These are phyloP conservation scores for Nitzschia sp. DNA, from an alignment of 108 stramenopile species.

Conservation along the genomic window DNA sequence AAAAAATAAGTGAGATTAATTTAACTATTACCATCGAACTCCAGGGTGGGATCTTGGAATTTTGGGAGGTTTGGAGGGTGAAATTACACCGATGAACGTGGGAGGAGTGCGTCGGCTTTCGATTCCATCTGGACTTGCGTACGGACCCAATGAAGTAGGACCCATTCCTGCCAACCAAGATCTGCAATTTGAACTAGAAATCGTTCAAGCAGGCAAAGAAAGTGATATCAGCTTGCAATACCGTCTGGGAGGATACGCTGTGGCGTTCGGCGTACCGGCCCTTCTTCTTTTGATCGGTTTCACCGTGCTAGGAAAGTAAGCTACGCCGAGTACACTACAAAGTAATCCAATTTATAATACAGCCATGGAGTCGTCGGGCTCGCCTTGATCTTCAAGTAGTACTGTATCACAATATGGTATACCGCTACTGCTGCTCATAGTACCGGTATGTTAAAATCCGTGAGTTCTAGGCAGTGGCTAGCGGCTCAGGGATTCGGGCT, in stretches of 20 bases:
- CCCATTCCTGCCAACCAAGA: slow-evolving; percentile 27
- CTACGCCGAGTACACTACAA: not conserved
- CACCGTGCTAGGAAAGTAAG: not conserved
- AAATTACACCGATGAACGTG: slow-evolving; percentile 37
- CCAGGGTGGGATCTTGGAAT: slow-evolving; percentile 31
- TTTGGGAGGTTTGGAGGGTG: slow-evolving; percentile 18
- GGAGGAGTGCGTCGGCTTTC: slow-evolving; percentile 26
- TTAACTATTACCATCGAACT: too few relatives aligned
- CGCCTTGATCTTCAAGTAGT: not conserved
- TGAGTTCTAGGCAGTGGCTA: too few relatives aligned
- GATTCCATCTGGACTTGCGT: slow-evolving; percentile 33
- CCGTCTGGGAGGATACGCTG: slow-evolving; percentile 1
- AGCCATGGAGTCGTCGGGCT: not conserved
- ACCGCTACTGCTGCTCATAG: not conserved
- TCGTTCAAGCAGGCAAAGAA: slow-evolving; percentile 1
- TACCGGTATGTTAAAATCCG: not conserved
- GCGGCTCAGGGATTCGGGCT: too few relatives aligned
- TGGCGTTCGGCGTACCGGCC: not conserved
- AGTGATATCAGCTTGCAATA: slow-evolving; percentile 1
- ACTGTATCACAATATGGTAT: too few relatives aligned
- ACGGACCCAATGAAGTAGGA: slow-evolving; percentile 26
- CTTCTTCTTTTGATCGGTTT: not conserved
- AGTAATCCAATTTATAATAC: not conserved
- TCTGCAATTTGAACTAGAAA: slow-evolving; percentile 26
- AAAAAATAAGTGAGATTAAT: too few relatives aligned